Base-by-base conservation (phyloP, 345 rosid species). In the Hibiscus tridactylites region DNA sequence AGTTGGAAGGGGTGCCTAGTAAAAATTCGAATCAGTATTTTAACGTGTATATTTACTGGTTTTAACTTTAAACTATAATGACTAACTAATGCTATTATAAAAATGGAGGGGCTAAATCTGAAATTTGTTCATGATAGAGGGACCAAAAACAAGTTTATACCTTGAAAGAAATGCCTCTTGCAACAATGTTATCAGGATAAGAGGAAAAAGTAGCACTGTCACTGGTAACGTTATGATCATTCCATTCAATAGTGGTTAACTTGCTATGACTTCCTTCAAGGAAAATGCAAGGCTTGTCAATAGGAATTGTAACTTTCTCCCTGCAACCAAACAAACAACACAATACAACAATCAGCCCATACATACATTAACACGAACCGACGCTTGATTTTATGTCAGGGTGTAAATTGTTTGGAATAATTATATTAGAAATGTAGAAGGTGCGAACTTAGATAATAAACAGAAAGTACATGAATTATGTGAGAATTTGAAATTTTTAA, bases 161-260 rank as follows among this genome's bases (percentile, higher is more conserved):
- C 75, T 68, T 64, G 71, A 80, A 70, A 1, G 64, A 10, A 28
- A 83, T 80, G 70, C 73, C 78, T 61, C 50, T 68, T 21, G 49
- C 82, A 59, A 76, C 49, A 9, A 83, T 47, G 71, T 78, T 73
- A 33, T 71, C 71, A 72, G 86, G 29, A 71, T 0, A 37, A 0
- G 81, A 74, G 54, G 58, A 46, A 65, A 83, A 80, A 65, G 80
- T 78, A 2, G 82, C 58, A 26, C 77, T 60, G 0, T 61, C 50
- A 5, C 2, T 2, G n/a, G 77, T 80, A 0, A 0, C 3, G 1
- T 3, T 26, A 39, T 71, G 73, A 49, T 78, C 85, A 4, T 60
- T 68, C 77, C 78, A 83, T 77, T 77, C 73, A 39, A 82, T 75
- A 12, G 13, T 61, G 5, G 83, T 80, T 4, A 6, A 9, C 1